Evolutionary conservation across 345 rosid genomes (phyloP).

Genomic region (Leavenworthia alabamica): DNA sequence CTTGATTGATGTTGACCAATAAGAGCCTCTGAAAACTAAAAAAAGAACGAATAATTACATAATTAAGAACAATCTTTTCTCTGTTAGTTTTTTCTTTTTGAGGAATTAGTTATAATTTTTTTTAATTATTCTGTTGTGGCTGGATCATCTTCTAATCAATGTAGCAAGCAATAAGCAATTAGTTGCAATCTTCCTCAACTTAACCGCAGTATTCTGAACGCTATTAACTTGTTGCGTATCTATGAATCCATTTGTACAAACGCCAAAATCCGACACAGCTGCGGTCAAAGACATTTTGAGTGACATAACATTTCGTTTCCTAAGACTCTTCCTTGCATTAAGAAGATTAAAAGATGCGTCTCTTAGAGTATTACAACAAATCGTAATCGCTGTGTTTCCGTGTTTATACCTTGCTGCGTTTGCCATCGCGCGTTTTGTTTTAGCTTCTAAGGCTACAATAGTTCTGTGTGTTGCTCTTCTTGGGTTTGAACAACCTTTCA

Average conservation of each 20-base stretch:
- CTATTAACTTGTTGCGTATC: slow-evolving; percentile 17
- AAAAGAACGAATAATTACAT: neutral
- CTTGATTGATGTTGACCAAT: neutral
- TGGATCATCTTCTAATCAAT: slow-evolving; percentile 16
- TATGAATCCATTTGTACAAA: slow-evolving; percentile 17
- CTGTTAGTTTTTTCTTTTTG: neutral
- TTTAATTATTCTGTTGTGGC: neutral
- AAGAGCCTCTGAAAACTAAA: neutral
- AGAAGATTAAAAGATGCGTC: slow-evolving; percentile 20
- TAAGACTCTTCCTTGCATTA: slow-evolving; percentile 13
- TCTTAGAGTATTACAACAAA: slow-evolving; percentile 7
- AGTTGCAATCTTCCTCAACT: slow-evolving; percentile 25
- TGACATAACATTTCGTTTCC: neutral
- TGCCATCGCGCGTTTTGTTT: slow-evolving; percentile 6
- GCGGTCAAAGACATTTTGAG: slow-evolving; percentile 19
- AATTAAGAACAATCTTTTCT: neutral
- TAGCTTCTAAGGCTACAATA: slow-evolving; percentile 11
- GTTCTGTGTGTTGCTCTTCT: slow-evolving; percentile 21
- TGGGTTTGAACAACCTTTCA: slow-evolving; percentile 8
- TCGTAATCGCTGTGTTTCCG: neutral
- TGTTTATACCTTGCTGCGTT: neutral
- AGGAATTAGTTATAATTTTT: neutral
- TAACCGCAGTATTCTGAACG: slow-evolving; percentile 22
- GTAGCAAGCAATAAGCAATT: slow-evolving; percentile 27
- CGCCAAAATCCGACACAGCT: slow-evolving; percentile 27